Evolutionary conservation across 2,329 filamentous ascomycete species (phyloP).

Genomic region (Waltergamsia citrina): DNA sequence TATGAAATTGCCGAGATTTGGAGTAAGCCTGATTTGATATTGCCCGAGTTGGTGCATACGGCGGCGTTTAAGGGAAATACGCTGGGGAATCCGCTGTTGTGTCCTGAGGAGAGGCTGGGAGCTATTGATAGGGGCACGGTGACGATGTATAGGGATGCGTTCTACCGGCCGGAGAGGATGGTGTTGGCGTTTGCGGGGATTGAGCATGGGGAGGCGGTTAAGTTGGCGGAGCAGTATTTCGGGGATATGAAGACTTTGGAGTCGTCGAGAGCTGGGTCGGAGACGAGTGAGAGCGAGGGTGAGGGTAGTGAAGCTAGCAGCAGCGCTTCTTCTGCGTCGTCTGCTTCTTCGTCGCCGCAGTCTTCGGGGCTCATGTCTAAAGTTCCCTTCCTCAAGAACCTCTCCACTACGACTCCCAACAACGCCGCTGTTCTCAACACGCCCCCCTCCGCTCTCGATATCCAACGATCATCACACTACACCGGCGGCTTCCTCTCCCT

Average conservation of each 20-base stretch:
- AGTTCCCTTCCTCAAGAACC: constrained; percentile 82
- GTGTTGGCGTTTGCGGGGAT: constrained; percentile 95
- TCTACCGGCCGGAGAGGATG: constrained; percentile 84
- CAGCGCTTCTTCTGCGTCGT: constrained; percentile 20
- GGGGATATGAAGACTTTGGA: constrained; percentile 67
- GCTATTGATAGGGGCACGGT: constrained; percentile 68
- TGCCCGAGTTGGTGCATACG: constrained; percentile 91
- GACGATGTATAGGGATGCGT: constrained; percentile 68
- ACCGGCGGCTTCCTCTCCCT: constrained; percentile 89
- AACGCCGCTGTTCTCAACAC: constrained; percentile 43
- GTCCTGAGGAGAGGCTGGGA: constrained; percentile 71
- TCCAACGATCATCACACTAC: constrained; percentile 65
- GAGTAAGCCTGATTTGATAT: constrained; percentile 91
- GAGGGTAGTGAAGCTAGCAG: constrained; percentile 16
- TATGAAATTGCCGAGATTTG: constrained; percentile 98
- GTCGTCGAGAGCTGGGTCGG: constrained; percentile 47
- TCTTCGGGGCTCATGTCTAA: constrained; percentile 66
- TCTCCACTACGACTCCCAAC: constrained; percentile 57
- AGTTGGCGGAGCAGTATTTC: constrained; percentile 75
- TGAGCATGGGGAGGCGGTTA: constrained; percentile 69
- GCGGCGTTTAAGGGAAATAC: constrained; percentile 96
- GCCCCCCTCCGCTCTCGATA: constrained; percentile 40
- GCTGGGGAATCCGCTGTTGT: constrained; percentile 84
- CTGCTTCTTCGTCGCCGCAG: constrained; percentile 23
- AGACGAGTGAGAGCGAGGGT: constrained; percentile 37